phyloP scores from a whole-genome alignment of 495 filamentous ascomycete species.

The Rostrohypoxylon terebratum region DNA sequence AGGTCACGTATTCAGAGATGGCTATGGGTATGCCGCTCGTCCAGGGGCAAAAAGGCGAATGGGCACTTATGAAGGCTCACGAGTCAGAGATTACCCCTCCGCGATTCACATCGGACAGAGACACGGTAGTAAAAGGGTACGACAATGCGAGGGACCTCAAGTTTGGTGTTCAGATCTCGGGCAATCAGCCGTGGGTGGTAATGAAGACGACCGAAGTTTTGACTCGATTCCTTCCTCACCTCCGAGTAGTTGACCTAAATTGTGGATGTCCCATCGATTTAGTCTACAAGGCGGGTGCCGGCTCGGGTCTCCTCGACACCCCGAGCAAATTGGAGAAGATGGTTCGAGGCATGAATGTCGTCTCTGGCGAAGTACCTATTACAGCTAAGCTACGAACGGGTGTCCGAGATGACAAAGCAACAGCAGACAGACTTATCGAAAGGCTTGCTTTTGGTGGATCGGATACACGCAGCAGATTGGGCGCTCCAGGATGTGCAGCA shows the following conservation, averaged over 20 bases:
- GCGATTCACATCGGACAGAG: constrained; percentile 57
- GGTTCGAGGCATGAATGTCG: constrained; percentile 91
- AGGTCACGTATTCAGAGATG: constrained; percentile 98
- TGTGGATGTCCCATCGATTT: constrained; percentile 97
- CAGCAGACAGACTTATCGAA: constrained; percentile 81
- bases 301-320: constrained; percentile 91
- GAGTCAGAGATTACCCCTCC: constrained; percentile 80
- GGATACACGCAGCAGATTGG: constrained; percentile 71
- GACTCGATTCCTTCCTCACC: constrained; percentile 76
- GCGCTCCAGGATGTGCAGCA: constrained; percentile 84
- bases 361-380: constrained; percentile 87
- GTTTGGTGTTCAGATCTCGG: constrained; percentile 92
- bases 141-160: constrained; percentile 83
- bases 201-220: constrained; percentile 87
- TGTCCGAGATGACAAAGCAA: constrained; percentile 81
- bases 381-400: constrained; percentile 96
- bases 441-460: constrained; percentile 81
- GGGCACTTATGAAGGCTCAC: constrained; percentile 93
- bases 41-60: constrained; percentile 91
- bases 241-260: constrained; percentile 93
- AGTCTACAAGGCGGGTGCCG: constrained; percentile 85
- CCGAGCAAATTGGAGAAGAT: constrained; percentile 89
- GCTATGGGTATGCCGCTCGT: constrained; percentile 90
- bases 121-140: constrained; percentile 74
- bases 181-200: constrained; percentile 87